Evolutionary conservation across 225 moss, liverwort and hornwort species (phyloP).

Genomic region (Bryum argenteum): DNA sequence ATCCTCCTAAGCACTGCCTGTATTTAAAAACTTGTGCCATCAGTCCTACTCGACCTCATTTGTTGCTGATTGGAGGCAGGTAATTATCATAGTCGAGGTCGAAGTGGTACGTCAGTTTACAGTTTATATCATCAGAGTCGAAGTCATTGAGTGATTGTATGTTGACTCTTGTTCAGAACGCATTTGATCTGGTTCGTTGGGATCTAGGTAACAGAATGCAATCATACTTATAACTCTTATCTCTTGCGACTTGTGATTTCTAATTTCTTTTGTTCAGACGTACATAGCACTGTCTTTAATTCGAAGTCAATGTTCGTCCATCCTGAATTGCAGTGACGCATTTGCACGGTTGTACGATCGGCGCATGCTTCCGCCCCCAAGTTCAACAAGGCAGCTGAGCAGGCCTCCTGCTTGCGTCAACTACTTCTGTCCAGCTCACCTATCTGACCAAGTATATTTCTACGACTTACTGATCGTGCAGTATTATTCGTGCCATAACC

Average conservation of each 20-base stretch:
- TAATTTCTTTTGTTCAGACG: neutral
- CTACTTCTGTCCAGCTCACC: conserved; percentile 98
- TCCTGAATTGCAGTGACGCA: conserved; percentile 79
- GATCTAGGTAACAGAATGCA: conserved; percentile 11
- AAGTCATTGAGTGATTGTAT: neutral
- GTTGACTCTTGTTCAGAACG: conserved; percentile 17
- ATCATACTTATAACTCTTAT: conserved; percentile 14
- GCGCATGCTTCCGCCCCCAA: conserved; percentile 91
- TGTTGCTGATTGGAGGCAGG: conserved; percentile 98
- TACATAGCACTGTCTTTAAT: conserved; percentile 12
- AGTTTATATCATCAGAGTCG: conserved; percentile 1
- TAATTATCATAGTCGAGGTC: conserved; percentile 35
- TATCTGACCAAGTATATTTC: conserved; percentile 80
- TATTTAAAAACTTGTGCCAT: conserved; percentile 90
- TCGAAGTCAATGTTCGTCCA: conserved; percentile 22
- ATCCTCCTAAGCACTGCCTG: conserved; percentile 74
- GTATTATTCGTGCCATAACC: conserved; percentile 6
- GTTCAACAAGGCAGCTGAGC: conserved; percentile 73
- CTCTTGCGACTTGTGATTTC: conserved; percentile 13
- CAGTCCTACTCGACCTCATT: conserved; percentile 92
- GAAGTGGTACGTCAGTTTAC: neutral
- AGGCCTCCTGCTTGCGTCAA: conserved; percentile 85
- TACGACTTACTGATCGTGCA: conserved; percentile 7
- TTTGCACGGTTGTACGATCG: conserved; percentile 99
- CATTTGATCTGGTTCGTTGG: neutral